Conservation (phyloP, 345 rosid genomes). For the Salix udensis region DNA sequence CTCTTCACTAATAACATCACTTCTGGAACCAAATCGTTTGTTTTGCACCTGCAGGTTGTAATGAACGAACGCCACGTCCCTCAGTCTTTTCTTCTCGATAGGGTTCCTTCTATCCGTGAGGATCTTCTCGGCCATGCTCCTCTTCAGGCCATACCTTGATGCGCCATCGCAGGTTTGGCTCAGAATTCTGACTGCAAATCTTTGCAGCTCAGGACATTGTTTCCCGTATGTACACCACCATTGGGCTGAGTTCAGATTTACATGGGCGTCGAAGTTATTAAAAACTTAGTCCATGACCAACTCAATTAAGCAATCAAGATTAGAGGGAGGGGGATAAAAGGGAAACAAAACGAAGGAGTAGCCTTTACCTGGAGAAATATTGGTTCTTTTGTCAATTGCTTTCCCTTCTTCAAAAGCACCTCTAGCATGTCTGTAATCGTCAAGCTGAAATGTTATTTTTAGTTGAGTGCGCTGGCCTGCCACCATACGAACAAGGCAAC, state of each 20-base stretch:
- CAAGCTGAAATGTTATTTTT: slow-evolving; percentile 37
- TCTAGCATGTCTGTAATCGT: slow-evolving; percentile 32
- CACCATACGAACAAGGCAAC: slow-evolving; percentile 38
- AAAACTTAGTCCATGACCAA: not conserved
- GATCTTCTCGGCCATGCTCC: slow-evolving; percentile 46
- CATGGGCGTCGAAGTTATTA: not conserved
- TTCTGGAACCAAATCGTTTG: slow-evolving; percentile 6
- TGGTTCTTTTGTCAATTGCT: slow-evolving; percentile 29
- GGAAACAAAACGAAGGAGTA: no score
- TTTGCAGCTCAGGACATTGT: slow-evolving; percentile 49
- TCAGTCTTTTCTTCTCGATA: slow-evolving; percentile 21
- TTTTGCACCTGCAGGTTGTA: slow-evolving; percentile 44
- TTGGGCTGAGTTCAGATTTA: slow-evolving; percentile 28
- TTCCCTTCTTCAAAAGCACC: slow-evolving; percentile 46
- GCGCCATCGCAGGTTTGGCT: slow-evolving; percentile 60
- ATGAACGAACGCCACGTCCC: slow-evolving; percentile 37
- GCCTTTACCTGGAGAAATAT: slow-evolving; percentile 41
- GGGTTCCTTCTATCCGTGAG: slow-evolving; percentile 20
- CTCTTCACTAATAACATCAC: slow-evolving; percentile 17
- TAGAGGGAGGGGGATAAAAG: not conserved
- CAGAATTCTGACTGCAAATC: slow-evolving; percentile 41
- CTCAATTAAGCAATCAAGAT: not conserved
- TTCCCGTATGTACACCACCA: slow-evolving; percentile 56
- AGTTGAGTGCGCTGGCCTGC: slow-evolving; percentile 27
- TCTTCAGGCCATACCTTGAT: slow-evolving; percentile 42